A percentile compares a stretch with the other conserved stretches of the same genome.
Conservation (phyloP, 768 basidiomycete species). For the Chalciporus piperatus region DNA sequence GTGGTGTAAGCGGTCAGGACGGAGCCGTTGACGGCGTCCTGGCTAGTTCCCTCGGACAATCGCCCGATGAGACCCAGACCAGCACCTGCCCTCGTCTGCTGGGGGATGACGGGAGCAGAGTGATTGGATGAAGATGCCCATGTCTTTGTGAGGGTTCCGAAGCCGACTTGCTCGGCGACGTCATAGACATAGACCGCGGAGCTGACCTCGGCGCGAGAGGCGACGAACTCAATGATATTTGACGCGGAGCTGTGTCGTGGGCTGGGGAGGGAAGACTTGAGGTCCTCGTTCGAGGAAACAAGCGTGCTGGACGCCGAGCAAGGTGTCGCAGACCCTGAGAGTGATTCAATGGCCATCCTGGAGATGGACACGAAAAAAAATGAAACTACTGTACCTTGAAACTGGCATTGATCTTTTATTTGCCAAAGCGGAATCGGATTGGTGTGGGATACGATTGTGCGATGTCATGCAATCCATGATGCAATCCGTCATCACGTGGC, state of each 20-base stretch:
- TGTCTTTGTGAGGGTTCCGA: constrained; percentile 68
- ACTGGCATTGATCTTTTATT: neutral
- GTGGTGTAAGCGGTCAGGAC: constrained; percentile 80
- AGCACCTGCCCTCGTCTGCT: constrained; percentile 85
- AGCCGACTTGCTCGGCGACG: constrained; percentile 79
- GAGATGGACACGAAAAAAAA: neutral
- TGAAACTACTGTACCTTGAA: neutral
- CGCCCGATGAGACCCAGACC: constrained; percentile 78
- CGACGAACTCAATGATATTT: constrained; percentile 63
- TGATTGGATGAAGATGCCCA: constrained; percentile 47
- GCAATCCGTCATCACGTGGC: constrained; percentile 26
- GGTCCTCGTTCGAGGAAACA: constrained; percentile 30
- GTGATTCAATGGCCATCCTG: constrained; percentile 23
- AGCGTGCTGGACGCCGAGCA: constrained; percentile 35
- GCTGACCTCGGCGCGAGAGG: constrained; percentile 53
- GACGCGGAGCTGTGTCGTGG: constrained; percentile 44
- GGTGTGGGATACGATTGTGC: constrained; percentile 31
- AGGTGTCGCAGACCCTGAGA: constrained; percentile 27
- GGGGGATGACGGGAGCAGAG: constrained; percentile 55
- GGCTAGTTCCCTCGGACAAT: constrained; percentile 75
- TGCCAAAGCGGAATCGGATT: neutral
- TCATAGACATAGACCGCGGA: constrained; percentile 80
- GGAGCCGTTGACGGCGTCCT: constrained; percentile 55
- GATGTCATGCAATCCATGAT: constrained; percentile 24
- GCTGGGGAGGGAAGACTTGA: constrained; percentile 19